Evolutionary conservation across 2,329 filamentous ascomycete genomes (phyloP), one percentile per base, ranked within the genome.

Genomic region (Gaeumannomyces sp.): DNA sequence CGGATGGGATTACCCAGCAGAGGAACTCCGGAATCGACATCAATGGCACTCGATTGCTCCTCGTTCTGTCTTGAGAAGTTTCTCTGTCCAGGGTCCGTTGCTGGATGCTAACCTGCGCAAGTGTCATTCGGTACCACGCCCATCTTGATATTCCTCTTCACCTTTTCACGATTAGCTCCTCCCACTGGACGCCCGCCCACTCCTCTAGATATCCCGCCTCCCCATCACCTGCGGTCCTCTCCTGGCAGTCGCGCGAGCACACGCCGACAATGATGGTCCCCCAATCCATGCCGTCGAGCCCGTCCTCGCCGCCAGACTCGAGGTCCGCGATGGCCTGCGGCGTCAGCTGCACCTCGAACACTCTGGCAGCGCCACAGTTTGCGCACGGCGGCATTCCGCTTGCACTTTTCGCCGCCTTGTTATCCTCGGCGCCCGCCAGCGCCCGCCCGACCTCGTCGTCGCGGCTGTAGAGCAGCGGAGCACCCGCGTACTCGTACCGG

Each of bases 161-260:
- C 38, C 74, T 72, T 67, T 72, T 70, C 60, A 70, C 67, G 57
- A 74, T 74, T 67, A 87, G 72, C 76, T 97, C 93, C 77, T 99
- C 95, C 95, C 94, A 99, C 77, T 99, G 95, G 68, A 98, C 95
- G 8, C 94, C 95, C n/a, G 85, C 88, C 94, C 95, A 99, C 77
- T 99, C 95, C 80, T 98, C 95, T 25, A 93, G 72, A 77, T 96
- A 98, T 1, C 89, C 91, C 0, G 88, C 85, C 72, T 87, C 83
- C 0, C 87, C 90, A 50, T 83, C 79, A 16, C 77, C 76, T 8
- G 86, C 82, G 0, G 84, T 83, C 7, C 76, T 75, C 22, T 86
- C 85, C 71, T 83, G 81, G 74, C 95, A 98, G 75, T 98, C 92
- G 72, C 78, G 85, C 69, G 84, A 86, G 75, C 95, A 99, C 10